Conservation (phyloP, 2,329 filamentous ascomycete genomes). For the Fusarium subtropicale region DNA sequence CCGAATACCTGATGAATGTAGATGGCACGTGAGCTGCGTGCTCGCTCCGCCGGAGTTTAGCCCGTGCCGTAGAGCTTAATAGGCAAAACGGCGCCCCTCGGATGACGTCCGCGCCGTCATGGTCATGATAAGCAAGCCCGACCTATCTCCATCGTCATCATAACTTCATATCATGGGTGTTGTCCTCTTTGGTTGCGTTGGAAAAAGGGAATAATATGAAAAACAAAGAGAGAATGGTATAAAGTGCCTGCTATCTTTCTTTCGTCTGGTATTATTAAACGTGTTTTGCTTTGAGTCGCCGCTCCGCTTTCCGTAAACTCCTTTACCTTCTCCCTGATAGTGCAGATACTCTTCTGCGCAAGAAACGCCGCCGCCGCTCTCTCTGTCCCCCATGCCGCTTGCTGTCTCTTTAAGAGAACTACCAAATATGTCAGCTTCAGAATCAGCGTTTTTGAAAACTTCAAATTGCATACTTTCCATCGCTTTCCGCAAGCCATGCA, state of each 20-base stretch:
- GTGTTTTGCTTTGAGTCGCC: conserved; percentile 40
- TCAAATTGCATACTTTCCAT: conserved; percentile 70
- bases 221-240: conserved; percentile 41
- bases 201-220: conserved; percentile 23
- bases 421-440: conserved; percentile 19
- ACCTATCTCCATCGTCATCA: conserved; percentile 10
- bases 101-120: conserved; percentile 14
- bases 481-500: conserved; percentile 76
- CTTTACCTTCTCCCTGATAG: conserved; percentile 28
- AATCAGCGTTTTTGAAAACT: not conserved
- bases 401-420: conserved; percentile 43
- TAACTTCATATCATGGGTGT: not conserved
- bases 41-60: too few species aligned
- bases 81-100: not conserved
- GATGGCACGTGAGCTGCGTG: too few species aligned
- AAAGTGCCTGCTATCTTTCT: conserved; percentile 39
- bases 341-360: conserved; percentile 24
- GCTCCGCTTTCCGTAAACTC: conserved; percentile 45
- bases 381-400: conserved; percentile 3
- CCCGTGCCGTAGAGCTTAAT: not conserved
- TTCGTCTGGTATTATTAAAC: conserved; percentile 39
- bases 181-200: not conserved
- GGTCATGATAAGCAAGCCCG: not conserved
- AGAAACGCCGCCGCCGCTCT: conserved; percentile 23
- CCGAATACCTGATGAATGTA: too few species aligned